Base-by-base conservation (phyloP, 2,329 filamentous ascomycete genomes). In the Daldinia sp. region DNA sequence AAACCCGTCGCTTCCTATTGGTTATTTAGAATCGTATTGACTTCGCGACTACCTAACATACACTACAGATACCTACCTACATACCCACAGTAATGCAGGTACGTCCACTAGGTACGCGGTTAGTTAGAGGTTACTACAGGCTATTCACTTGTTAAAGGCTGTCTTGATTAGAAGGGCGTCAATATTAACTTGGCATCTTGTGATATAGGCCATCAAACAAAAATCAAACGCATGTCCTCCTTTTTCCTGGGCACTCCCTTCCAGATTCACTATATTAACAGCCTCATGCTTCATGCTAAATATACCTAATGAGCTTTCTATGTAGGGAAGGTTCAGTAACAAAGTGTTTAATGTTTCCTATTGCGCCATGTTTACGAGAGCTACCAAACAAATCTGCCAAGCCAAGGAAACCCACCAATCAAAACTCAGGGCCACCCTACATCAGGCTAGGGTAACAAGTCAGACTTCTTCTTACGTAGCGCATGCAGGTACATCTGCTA, bases 401-500 rank as follows among this genome's bases (percentile, higher is more conserved):
- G 50, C 28, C 9, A 1, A 54, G 50, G 50, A 54, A 54, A 46
- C 35, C 58, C 48, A 42, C 66, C 65, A 68, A 70, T 68, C 41
- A 55, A 30, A 54, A 33, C n/a, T 18, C 39, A 28, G 33, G 51
- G 23, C 50, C 42, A 56, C 56, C 50, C 23, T 20, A 55, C 18
- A 51, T 46, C 26, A 35, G 65, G 33, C 20, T 59, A 62, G 26
- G 33, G 42, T 44, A 56, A 59, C 44, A 68, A 55, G 44, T 57
- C 65, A 58, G 54, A 61, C 68, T 28, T 61, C 37, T 65, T 41
- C 56, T 71, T 64, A 68, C 65, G 60, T 71, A 71, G 65, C 63
- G 23, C 46, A 71, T 71, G 68, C 68, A 71, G 68, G 68, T 71
- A 68, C 68, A 35, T 13, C 39, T 51, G 37, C 56, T 28, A 59